Evolutionary conservation across 2,329 filamentous ascomycete genomes (phyloP), one percentile per base, ranked within the genome.

Genomic region (Ustilaginoidea virens): DNA sequence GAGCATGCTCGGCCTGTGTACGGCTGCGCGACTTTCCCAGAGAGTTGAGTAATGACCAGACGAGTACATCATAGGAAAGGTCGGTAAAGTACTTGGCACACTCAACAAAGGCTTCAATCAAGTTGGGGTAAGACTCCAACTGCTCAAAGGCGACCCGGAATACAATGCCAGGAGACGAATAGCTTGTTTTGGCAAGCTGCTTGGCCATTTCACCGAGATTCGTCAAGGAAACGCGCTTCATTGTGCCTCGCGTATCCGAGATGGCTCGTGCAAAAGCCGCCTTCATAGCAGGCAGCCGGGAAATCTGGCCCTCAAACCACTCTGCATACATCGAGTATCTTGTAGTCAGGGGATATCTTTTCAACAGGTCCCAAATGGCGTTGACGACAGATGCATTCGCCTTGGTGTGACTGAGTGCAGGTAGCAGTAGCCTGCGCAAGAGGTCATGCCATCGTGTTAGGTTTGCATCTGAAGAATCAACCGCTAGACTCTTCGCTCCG

Each of bases 41-140:
- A 2, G 73, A 74, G 45, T 74, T 92, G 53, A 98, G 72, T 25
- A 98, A 61, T 13, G 83, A 82, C 85, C 87, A 98, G 4, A 83
- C 80, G 25, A 98, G 63, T 18, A 93, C 81, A 51, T 98, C 90
- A 48, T 93, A 93, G 1, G 82, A 87, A 21, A 98, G 60, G 31
- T 81, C 75, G 2, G 87, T 93, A 42, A 96, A 94, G 49, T 94
- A 94, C 43, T 82, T 78, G 22, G 82, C 85, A 45, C 86, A 94
- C 48, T 94, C 85, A 10, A 96, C 86, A 36, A 98, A 82, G 5
- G 83, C 82, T 36, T 93, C 82, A 32, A 93, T 93, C 35, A 98
- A 67, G 47, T 96, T 98, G 47, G 80, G 80, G 49, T 98, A 98
- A 0, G 80, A 77, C 52, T 98, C 86, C 34, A 94, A 82, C 51